Base-by-base conservation (phyloP, 495 filamentous ascomycete species). In the Penicillium subrubescens region DNA sequence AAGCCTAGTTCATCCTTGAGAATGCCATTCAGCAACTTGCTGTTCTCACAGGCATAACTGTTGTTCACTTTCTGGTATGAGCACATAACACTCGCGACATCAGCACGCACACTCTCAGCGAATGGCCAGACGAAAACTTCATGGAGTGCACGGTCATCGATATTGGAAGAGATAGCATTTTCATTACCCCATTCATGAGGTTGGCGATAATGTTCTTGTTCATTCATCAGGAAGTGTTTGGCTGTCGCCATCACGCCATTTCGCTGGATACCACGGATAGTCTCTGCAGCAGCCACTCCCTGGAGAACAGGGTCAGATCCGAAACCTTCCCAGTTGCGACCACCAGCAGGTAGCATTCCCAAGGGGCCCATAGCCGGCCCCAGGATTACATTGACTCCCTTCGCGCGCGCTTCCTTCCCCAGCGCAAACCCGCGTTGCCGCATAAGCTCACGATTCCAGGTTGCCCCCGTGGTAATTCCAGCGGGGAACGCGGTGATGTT, bases 1-100 rank as follows among this genome's bases (percentile, higher is more conserved):
- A 98, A 98, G 10, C 93, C 94, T 8, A 97, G 78, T 73, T 98
- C 94, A 68, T 97, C 94, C 71, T 96, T 96, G 7, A 98, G 79
- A n/a, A 97, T 86, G 2, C 94, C 92, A 72, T 97, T 98, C 57
- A 98, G 75, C 8, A 96, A 77, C 74, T 96, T 95, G 75, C 91
- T 94, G 76, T 97, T 98, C 25, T 91, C 89, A 68, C 94, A 98
- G 2, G 93, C 86, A 73, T 96, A 92, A 58, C 89, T 92, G 72
- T 94, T 94, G 74, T 98, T 98, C 65, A 96, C 84, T 86, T 89
- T 88, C 68, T 96, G 93, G 71, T 97, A 96, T 31, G 87, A 85
- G 77, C 92, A 95, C 93, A 97, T 97, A 29, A 96, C 80, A 43
- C 89, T 90, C 0, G 84, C 94, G 12, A 97, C 93, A n/a, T 92